Evolutionary conservation across 2,329 filamentous ascomycete genomes (phyloP), one percentile per base, ranked within the genome.

Genomic region (Aureobasidium sp.): DNA sequence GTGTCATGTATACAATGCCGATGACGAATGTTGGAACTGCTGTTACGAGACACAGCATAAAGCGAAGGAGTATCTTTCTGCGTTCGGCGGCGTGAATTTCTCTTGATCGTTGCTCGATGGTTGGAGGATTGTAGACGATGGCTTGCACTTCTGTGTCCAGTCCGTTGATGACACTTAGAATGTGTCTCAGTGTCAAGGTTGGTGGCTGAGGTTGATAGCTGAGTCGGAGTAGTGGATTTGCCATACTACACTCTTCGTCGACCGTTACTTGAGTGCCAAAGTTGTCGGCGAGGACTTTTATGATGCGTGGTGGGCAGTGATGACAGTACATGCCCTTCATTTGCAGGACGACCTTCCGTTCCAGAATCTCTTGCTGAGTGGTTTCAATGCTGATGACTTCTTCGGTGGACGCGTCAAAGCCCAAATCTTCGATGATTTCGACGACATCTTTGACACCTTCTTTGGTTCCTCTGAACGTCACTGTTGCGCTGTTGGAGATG

Each of bases 1-100:
- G 80, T 64, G 84, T 90, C 92, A 96, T 97, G 76, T 90, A 96
- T 1, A 96, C 86, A 59, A 97, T 90, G 3, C 93, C 92, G 42
- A 97, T 85, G 56, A 96, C 72, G 68, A 97, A 92, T 0, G 90
- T 90, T 1, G 93, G 92, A 48, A 97, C 87, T 22, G 88, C 87
- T 6, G 88, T 77, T 29, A 87, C 68, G 31, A 88, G 73, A 1
- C 90, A 87, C 61, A 95, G 79, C 1, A 88, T 70, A 17, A 91
- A 81, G n/a, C 92, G 86, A 63, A 83, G 78, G 0, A 92, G 74
- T 15, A 95, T 82, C 36, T 86, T 81, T 27, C 78, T 81, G 68
- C 87, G 84, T 68, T 96, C 90, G 63, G 82, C 83, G 22, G 80
- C 79, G 64, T 89, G 87, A 70, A 96, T 90, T 42, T 80, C 78